Evolutionary conservation across 225 moss, liverwort and hornwort species (phyloP), one percentile per base, ranked within the genome.

Genomic region (Climacium dendroides): DNA sequence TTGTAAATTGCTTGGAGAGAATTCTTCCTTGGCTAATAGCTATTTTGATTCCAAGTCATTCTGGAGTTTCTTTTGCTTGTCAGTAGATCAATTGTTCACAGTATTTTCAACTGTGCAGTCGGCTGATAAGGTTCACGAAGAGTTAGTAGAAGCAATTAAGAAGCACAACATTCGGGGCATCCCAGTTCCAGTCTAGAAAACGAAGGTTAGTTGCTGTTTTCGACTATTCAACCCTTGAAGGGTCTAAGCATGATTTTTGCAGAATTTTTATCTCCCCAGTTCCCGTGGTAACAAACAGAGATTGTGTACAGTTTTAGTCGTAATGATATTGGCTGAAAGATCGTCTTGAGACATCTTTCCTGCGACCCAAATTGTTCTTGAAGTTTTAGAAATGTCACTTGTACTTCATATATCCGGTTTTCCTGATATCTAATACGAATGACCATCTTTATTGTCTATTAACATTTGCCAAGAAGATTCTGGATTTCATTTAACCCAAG

Each of bases 141-240:
- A 92, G 65, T 82, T 94, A 37, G 83, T 91, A 19, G 88, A 91
- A 81, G 89, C 92, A 53, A 88, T 92, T 32, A 88, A 90, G 53
- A 88, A 85, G 76, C 92, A 92, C 88, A 94, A 94, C 61, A 72
- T 94, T 83, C 64, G 89, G 48, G 91, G 90, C 47, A 64, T 81
- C 62, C 92, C 94, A 88, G n/a, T 85, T 55, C 88, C 87, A 76
- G 74, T 59, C 35, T 92, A 90, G 85, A 75, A 62, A 61, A 50
- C 60, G 62, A 78, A 90, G 90, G 91, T 87, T 35, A 80, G 81
- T 81, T 48, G 11, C 29, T 70, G 35, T 15, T 70, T 84, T 28
- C 69, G 35, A 60, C 28, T 41, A 9, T 86, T 74, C 14, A 43
- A 82, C 43, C 28, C 50, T 72, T 78, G 39, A 54, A 73, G 18